phyloP scores from a whole-genome alignment of 305 asterid genomes.

The Lippia alba region DNA sequence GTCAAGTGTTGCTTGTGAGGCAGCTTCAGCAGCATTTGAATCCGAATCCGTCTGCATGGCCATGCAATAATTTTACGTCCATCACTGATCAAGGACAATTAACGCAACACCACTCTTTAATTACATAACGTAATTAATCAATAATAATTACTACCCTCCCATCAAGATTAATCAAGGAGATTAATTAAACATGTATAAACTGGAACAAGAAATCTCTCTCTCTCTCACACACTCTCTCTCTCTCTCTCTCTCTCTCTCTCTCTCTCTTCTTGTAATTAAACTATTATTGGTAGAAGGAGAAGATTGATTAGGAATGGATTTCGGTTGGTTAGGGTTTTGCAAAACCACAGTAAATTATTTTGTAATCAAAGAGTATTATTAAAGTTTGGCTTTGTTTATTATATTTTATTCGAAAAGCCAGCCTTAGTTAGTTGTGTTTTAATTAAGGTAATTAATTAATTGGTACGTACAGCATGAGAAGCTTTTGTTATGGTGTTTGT shows the following conservation, averaged over 20 bases:
- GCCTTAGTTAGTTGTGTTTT: not conserved
- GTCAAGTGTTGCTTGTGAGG: slow-evolving; percentile 68
- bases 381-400: slow-evolving; percentile 34
- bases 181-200: slow-evolving; percentile 21
- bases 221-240: too few species aligned
- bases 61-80: slow-evolving; percentile 38
- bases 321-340: slow-evolving; percentile 29
- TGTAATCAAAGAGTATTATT: slow-evolving; percentile 48
- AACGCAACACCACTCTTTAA: slow-evolving; percentile 40
- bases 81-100: slow-evolving; percentile 49
- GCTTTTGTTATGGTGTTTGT: too few species aligned
- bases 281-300: too few species aligned
- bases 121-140: slow-evolving; percentile 18
- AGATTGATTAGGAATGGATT: slow-evolving; percentile 36
- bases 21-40: slow-evolving; percentile 68
- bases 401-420: slow-evolving; percentile 21
- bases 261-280: not conserved
- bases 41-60: slow-evolving; percentile 61
- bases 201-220: not conserved
- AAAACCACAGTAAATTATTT: slow-evolving; percentile 41
- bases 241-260: too few species aligned
- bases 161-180: not conserved
- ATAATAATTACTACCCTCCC: slow-evolving; percentile 21
- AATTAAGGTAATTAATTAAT: too few species aligned
- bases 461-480: too few species aligned